Evolutionary conservation across 164 flowering plant genomes (phyloP).

Genomic region (Malania oleifera): DNA sequence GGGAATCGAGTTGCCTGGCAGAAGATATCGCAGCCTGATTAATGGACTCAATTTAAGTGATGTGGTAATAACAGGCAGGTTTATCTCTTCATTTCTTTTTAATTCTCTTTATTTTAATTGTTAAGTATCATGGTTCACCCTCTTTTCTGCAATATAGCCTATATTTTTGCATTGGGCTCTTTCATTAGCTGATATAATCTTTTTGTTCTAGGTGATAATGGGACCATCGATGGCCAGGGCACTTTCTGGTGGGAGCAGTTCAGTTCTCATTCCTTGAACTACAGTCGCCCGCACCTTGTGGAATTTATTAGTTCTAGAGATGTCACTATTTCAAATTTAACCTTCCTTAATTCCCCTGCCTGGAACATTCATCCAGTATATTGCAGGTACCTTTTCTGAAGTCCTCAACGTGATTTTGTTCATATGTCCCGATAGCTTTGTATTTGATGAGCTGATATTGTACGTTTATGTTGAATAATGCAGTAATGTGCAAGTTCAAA

Average conservation of each 20-base stretch:
- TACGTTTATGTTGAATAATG: slow-evolving; percentile 9
- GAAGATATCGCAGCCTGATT: slow-evolving; percentile 42
- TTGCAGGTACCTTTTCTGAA: slow-evolving; percentile 53
- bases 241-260: slow-evolving; percentile 86
- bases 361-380: slow-evolving; percentile 85
- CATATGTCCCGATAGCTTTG: not conserved
- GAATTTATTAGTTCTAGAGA: slow-evolving; percentile 52
- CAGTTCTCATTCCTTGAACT: slow-evolving; percentile 51
- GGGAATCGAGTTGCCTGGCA: slow-evolving; percentile 37
- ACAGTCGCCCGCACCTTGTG: slow-evolving; percentile 88
- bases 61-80: slow-evolving; percentile 51
- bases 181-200: slow-evolving; percentile 5
- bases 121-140: not conserved
- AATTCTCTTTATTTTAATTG: not conserved
- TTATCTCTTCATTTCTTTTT: not conserved
- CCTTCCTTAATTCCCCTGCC: slow-evolving; percentile 76
- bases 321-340: slow-evolving; percentile 69
- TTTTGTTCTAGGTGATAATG: slow-evolving; percentile 68
- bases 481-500: slow-evolving; percentile 49
- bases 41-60: slow-evolving; percentile 35
- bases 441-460: not conserved
- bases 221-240: slow-evolving; percentile 94
- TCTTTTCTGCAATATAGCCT: not conserved
- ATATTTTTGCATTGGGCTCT: not conserved
- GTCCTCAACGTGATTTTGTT: not conserved